phyloP scores from a whole-genome alignment of 2,329 filamentous ascomycete species.

The Penicillium capsulatum region DNA sequence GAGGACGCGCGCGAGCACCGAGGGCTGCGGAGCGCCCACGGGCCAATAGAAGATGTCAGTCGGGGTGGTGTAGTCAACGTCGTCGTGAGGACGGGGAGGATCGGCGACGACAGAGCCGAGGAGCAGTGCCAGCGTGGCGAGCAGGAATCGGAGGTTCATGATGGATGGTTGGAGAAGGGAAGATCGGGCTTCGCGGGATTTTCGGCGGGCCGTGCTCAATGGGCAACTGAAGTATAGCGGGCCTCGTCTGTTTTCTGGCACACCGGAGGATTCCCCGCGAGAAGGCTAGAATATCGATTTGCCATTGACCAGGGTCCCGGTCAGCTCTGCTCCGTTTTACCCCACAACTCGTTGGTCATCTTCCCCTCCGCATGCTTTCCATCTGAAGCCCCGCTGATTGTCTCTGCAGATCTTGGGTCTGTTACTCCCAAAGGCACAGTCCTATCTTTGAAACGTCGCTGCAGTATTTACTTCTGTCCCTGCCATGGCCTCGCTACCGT shows the following conservation, averaged over 20 bases:
- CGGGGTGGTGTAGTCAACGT: slow-evolving; percentile 18
- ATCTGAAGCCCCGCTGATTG: not conserved
- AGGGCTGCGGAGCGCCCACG: slow-evolving; percentile 30
- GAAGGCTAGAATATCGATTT: too few relatives aligned
- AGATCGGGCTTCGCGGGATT: not conserved
- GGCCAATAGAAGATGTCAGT: slow-evolving; percentile 41
- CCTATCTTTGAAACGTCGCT: too few relatives aligned
- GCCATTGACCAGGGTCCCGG: too few relatives aligned
- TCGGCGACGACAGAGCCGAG: slow-evolving; percentile 15
- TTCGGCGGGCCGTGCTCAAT: not conserved
- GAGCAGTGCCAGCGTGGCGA: slow-evolving; percentile 14
- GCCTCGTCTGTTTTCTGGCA: too few relatives aligned
- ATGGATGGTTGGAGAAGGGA: not conserved
- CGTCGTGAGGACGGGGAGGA: too few relatives aligned
- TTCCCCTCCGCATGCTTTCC: too few relatives aligned
- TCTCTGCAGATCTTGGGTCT: not conserved
- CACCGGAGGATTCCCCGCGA: too few relatives aligned
- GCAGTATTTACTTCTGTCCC: not conserved
- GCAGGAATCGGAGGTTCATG: slow-evolving; percentile 21
- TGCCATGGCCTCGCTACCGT: slow-evolving; percentile 35
- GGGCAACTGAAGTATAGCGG: too few relatives aligned
- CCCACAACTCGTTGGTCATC: not conserved
- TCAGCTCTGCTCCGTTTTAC: not conserved
- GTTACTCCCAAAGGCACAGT: not conserved
- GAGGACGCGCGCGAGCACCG: slow-evolving; percentile 38